phyloP scores from a whole-genome alignment of 768 basidiomycete genomes.

The Lentinus tigrinus region DNA sequence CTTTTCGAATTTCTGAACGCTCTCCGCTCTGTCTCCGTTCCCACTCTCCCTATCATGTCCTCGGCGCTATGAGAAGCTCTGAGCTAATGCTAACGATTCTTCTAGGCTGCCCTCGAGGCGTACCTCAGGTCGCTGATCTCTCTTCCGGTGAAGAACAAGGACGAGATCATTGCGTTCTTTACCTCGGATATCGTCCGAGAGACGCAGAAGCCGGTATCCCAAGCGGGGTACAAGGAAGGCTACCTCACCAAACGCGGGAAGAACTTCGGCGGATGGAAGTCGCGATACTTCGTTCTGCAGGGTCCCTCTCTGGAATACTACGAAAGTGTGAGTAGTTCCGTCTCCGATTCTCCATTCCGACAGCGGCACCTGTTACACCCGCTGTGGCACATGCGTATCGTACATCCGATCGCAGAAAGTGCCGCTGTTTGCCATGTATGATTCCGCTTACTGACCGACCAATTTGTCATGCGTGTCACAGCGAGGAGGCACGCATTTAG shows the following conservation, averaged over 20 bases:
- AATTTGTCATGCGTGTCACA: constrained; percentile 30
- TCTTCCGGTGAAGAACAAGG: constrained; percentile 82
- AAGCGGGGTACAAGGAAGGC: constrained; percentile 88
- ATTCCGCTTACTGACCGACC: constrained; percentile 4
- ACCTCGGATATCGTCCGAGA: constrained; percentile 85
- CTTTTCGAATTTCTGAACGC: not conserved
- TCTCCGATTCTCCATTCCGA: constrained; percentile 21
- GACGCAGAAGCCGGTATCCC: constrained; percentile 72
- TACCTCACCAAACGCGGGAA: constrained; percentile 95
- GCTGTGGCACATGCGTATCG: not conserved
- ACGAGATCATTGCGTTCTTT: constrained; percentile 89
- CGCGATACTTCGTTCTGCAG: constrained; percentile 90
- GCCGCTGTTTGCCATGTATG: not conserved
- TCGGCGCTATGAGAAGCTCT: not conserved
- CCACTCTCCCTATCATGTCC: not conserved
- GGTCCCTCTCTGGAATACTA: constrained; percentile 92
- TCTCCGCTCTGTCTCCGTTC: not conserved
- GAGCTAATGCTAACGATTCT: constrained; percentile 9
- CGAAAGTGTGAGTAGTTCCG: constrained; percentile 68
- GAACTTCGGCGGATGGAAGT: constrained; percentile 98
- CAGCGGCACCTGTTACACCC: not conserved
- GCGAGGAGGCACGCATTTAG: constrained; percentile 91
- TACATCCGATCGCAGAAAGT: not conserved
- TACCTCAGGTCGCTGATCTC: constrained; percentile 85
- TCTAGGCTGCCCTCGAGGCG: constrained; percentile 71